These are phyloP conservation scores for Stevia rebaudiana DNA, from an alignment of 140 eudicot genomes.

Conservation along the genomic window DNA sequence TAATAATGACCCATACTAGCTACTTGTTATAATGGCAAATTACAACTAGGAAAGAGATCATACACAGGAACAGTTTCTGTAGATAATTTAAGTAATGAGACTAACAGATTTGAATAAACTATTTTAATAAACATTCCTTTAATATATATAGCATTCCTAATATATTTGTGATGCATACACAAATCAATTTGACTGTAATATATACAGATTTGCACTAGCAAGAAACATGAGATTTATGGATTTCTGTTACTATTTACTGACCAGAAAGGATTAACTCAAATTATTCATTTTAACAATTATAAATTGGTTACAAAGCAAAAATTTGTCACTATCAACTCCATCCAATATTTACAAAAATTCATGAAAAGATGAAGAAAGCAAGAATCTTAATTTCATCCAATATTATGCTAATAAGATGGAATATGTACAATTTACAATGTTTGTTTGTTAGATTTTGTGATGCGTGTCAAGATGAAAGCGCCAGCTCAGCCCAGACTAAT, in stretches of 20 bases:
- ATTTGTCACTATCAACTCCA: slow-evolving; percentile 7
- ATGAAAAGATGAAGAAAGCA: slow-evolving; percentile 9
- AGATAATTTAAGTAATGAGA: too few relatives aligned
- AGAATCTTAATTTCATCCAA: not conserved
- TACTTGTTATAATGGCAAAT: too few relatives aligned
- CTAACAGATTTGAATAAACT: too few relatives aligned
- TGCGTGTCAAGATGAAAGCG: slow-evolving; percentile 53
- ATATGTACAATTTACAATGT: slow-evolving; percentile 40
- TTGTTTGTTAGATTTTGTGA: slow-evolving; percentile 33
- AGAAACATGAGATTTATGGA: not conserved
- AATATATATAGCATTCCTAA: too few relatives aligned
- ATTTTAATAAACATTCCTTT: too few relatives aligned
- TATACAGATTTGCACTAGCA: too few relatives aligned
- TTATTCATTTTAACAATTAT: not conserved
- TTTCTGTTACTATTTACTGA: not conserved
- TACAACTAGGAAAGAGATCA: too few relatives aligned
- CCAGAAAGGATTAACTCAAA: not conserved
- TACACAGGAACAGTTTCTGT: too few relatives aligned
- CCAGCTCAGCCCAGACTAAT: slow-evolving; percentile 90
- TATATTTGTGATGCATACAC: too few relatives aligned
- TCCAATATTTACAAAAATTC: slow-evolving; percentile 20
- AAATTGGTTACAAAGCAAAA: slow-evolving; percentile 11
- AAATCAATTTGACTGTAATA: too few relatives aligned
- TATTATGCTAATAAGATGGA: slow-evolving; percentile 21
- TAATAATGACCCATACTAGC: too few relatives aligned